Conservation (phyloP, 805 yeast species). For the Torulaspora gathmanii region DNA sequence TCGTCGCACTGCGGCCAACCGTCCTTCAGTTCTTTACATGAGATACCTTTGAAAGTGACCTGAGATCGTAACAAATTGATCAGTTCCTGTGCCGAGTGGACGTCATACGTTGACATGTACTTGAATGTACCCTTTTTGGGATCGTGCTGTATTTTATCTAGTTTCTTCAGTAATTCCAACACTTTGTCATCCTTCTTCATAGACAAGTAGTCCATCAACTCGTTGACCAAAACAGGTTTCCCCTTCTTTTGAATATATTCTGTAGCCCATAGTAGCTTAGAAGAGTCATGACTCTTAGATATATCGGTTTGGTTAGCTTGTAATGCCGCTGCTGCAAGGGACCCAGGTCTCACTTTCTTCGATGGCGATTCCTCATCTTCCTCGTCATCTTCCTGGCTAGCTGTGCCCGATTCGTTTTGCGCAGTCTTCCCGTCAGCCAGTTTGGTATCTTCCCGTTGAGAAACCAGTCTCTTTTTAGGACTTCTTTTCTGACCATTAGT, state of each 20-base stretch:
- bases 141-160: conserved; percentile 72
- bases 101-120: conserved; percentile 85
- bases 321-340: conserved; percentile 32
- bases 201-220: conserved; percentile 62
- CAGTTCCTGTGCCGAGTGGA: conserved; percentile 73
- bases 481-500: conserved; percentile 18
- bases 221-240: conserved; percentile 60
- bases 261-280: conserved; percentile 85
- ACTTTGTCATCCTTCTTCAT: conserved; percentile 55
- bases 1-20: conserved; percentile 92
- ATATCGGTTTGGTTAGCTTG: conserved; percentile 30
- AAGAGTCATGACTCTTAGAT: conserved; percentile 57
- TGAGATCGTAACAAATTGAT: conserved; percentile 69
- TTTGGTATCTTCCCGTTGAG: conserved; percentile 8
- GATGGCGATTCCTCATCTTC: conserved; percentile 23
- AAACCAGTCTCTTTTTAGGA: conserved; percentile 15
- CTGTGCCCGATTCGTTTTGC: conserved; percentile 16
- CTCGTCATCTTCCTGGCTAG: conserved; percentile 23
- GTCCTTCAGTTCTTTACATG: conserved; percentile 66
- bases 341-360: conserved; percentile 33
- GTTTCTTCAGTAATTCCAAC: conserved; percentile 64
- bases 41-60: conserved; percentile 79
- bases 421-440: conserved; percentile 2
- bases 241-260: conserved; percentile 76
- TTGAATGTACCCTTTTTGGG: conserved; percentile 61